Conservation (phyloP, 495 filamentous ascomycete species). For the Barbatosphaeria neglecta region DNA sequence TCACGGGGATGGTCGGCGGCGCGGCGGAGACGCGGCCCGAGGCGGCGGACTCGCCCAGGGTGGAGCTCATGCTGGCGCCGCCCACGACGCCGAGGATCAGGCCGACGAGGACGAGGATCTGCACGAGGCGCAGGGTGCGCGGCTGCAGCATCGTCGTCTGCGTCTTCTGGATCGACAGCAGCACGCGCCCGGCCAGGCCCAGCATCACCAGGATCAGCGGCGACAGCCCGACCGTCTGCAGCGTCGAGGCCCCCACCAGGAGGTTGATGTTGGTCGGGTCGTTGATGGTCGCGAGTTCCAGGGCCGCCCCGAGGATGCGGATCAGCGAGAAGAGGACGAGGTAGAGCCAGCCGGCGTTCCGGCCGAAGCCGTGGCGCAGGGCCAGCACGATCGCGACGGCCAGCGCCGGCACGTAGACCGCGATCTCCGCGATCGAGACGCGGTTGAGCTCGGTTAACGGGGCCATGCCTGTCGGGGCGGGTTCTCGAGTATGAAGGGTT, state of each 20-base stretch:
- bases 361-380: constrained; percentile 20
- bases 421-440: constrained; percentile 22
- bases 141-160: constrained; percentile 10
- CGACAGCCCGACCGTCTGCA: constrained; percentile 22
- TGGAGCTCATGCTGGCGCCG: constrained; percentile 7
- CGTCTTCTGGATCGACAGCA: constrained; percentile 9
- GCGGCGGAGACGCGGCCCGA: constrained; percentile 1
- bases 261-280: constrained; percentile 18
- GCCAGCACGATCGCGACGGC: constrained; percentile 15
- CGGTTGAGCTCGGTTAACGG: constrained; percentile 12
- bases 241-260: constrained; percentile 11
- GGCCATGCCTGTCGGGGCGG: constrained; percentile 4
- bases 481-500: not conserved
- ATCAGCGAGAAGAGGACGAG: constrained; percentile 21
- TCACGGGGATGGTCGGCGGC: constrained; percentile 12
- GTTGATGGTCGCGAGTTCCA: constrained; percentile 23
- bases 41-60: not conserved
- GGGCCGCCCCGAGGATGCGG: constrained; percentile 17
- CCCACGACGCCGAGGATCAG: constrained; percentile 22
- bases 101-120: constrained; percentile 14
- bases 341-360: constrained; percentile 20
- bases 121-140: constrained; percentile 8
- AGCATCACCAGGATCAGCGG: constrained; percentile 18
- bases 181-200: constrained; percentile 16
- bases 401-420: constrained; percentile 16